phyloP scores from a whole-genome alignment of 192 early-diverging fungal species.

The Gryganskiella cystojenkinii region DNA sequence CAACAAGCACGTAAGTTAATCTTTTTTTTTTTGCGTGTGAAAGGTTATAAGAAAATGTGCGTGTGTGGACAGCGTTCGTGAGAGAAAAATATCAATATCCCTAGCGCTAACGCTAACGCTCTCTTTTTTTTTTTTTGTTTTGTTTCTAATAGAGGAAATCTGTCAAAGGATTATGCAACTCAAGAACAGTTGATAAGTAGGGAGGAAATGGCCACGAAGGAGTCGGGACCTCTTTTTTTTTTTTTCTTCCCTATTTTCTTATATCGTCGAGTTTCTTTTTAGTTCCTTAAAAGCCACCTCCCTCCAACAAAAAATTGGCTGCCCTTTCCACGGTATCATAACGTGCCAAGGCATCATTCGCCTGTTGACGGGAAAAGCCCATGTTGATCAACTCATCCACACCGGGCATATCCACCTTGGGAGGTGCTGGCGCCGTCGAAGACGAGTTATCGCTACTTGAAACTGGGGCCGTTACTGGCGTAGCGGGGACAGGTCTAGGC shows the following conservation, averaged over 20 bases:
- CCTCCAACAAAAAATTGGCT: conserved; percentile 53
- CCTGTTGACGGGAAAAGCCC: conserved; percentile 44
- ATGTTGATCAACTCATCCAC: conserved; percentile 46
- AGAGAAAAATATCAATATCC: not conserved
- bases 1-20: conserved; percentile 70
- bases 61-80: not conserved
- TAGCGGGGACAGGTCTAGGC: not conserved
- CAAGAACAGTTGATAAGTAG: conserved; percentile 20
- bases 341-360: conserved; percentile 37
- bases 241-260: not conserved
- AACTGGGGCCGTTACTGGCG: not conserved
- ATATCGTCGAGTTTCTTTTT: not conserved
- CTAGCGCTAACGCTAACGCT: not conserved
- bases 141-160: conserved; percentile 30
- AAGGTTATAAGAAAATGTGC: not conserved
- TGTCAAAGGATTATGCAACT: conserved; percentile 52
- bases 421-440: conserved; percentile 14
- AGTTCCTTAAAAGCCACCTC: not conserved
- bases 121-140: not conserved
- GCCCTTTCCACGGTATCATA: conserved; percentile 49
- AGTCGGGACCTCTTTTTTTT: not conserved
- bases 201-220: not conserved
- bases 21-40: not conserved
- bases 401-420: conserved; percentile 27
- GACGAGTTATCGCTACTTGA: no score